Conservation (phyloP, 2,329 filamentous ascomycete genomes). For the Xylaria polymorpha region DNA sequence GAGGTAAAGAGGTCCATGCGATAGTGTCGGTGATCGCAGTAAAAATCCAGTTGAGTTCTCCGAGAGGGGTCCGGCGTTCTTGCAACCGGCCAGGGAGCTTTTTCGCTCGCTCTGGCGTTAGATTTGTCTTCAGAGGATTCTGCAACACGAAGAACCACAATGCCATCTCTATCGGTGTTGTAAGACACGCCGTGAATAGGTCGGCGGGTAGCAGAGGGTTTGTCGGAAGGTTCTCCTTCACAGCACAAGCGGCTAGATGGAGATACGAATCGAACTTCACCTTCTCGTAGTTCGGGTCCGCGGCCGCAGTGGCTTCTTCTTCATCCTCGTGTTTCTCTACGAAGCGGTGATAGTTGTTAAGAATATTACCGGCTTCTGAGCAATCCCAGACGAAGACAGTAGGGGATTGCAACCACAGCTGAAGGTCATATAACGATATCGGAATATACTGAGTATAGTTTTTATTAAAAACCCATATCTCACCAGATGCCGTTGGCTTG, state of each 20-base stretch:
- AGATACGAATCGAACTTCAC: slow-evolving; percentile 78
- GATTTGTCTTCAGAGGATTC: slow-evolving; percentile 76
- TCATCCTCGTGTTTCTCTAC: slow-evolving; percentile 95
- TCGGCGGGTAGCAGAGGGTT: slow-evolving; percentile 94
- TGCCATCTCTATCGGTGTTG: slow-evolving; percentile 97
- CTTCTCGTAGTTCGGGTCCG: slow-evolving; percentile 86
- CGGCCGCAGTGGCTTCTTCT: slow-evolving; percentile 78
- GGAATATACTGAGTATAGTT: slow-evolving; percentile 99
- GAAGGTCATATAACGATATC: slow-evolving; percentile 92
- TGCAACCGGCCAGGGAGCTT: slow-evolving; percentile 91
- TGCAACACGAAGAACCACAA: slow-evolving; percentile 96
- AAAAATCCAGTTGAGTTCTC: slow-evolving; percentile 99
- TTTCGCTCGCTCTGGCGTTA: slow-evolving; percentile 85
- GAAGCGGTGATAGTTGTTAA: slow-evolving; percentile 93
- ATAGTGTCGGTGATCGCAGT: slow-evolving; percentile 99
- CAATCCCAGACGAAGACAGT: slow-evolving; percentile 99
- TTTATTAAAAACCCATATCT: slow-evolving; percentile 99
- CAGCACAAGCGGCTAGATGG: slow-evolving; percentile 89
- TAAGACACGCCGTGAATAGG: slow-evolving; percentile 94
- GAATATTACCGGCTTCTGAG: slow-evolving; percentile 94
- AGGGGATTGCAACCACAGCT: slow-evolving; percentile 94
- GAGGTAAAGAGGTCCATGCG: slow-evolving; percentile 94
- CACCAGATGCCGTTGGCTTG: slow-evolving; percentile 92
- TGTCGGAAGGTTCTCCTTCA: slow-evolving; percentile 92
- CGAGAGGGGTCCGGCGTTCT: slow-evolving; percentile 90